Evolutionary conservation across 148 eudicot genomes (phyloP), one percentile per base, ranked within the genome.

Genomic region (Rhododendron simsii): DNA sequence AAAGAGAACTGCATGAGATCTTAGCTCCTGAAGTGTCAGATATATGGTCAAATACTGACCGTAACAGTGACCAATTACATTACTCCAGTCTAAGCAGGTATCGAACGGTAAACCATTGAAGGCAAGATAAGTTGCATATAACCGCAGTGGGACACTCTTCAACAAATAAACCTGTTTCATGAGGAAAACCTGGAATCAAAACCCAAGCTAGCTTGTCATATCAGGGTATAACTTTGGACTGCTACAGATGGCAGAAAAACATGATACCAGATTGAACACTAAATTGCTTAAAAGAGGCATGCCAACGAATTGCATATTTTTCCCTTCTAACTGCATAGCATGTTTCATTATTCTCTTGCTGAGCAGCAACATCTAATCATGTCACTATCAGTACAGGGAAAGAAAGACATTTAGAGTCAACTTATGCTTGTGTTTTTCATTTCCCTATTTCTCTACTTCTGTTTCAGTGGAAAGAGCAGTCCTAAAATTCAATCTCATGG

Each of bases 91-190:
- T 50, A 90, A 75, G 88, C 93, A 91, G 57, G 92, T 92, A 83
- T 85, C 59, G 61, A 93, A 93, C 55, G 96, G 88, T 87, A 94
- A 83, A 78, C 91, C 88, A 83, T 93, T 93, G 89, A 93, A 95
- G 78, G 95, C 87, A 88, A 95, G 59, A 65, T 48, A 89, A 23
- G 95, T 97, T 57, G 92, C 98, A 86, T 92, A 97, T 6, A 93
- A 85, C 78, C 99, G 98, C 87, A 97, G 84, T 26, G 94, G 95
- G 79, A 91, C 83, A 87, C 95, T 94, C 91, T 94, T 95, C 90
- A 96, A 87, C 82, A 96, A 47, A 86, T 90, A 92, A 61, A 93
- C 98, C 99, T 96, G 89, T 35, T 78, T 71, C 87, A 91, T 84
- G 73, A 88, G 65, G 83, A 41, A 71, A 75, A 20, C 48, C 53